Base-by-base conservation (phyloP, 257 asterid species). In the Handroanthus guayacan region DNA sequence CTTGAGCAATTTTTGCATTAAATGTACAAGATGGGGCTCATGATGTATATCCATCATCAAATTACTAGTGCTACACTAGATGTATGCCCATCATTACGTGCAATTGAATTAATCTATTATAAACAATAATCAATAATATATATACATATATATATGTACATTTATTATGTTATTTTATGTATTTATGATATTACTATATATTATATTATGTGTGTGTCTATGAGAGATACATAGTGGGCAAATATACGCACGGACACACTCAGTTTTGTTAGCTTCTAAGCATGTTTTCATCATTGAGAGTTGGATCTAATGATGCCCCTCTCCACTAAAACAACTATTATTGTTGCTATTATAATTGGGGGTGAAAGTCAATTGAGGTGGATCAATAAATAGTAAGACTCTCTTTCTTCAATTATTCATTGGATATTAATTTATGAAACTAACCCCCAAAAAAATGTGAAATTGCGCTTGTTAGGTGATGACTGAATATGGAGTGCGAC, bases 231-330 rank as follows among this genome's bases (percentile, higher is more conserved):
- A n/a, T 13, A 43, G 18, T 34, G 48, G 12, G 51, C 31, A 48
- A 6, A 17, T 70, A 55, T 45, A 34, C 47, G 31, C 31, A 25
- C 31, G 31, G 31, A 54, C 5, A 51, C 8, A 60, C 80, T 47
- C n/a, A 36, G 78, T 69, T 87, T 81, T 86, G 88, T 89, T 91
- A 85, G 98, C 98, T 92, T 92, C 96, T 88, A 92, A 92, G 98
- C 96, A 80, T 89, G 94, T 81, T 88, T 85, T 89, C 94, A 92
- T 92, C 85, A 91, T 90, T 84, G 81, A 20, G 78, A 39, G 55
- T 71, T 57, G 66, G 74, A 81, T 74, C 80, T 82, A 62, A 91
- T 89, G 76, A 79, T 80, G 62, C 75, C 69, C 39, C 36, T 78
- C 77, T 79, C 89, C 89, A 88, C 87, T 82, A 75, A 81, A 8